A percentile compares a stretch with the other conserved stretches of the same genome.
phyloP scores from a whole-genome alignment of 805 yeast species.

The Saturnispora besseyi region DNA sequence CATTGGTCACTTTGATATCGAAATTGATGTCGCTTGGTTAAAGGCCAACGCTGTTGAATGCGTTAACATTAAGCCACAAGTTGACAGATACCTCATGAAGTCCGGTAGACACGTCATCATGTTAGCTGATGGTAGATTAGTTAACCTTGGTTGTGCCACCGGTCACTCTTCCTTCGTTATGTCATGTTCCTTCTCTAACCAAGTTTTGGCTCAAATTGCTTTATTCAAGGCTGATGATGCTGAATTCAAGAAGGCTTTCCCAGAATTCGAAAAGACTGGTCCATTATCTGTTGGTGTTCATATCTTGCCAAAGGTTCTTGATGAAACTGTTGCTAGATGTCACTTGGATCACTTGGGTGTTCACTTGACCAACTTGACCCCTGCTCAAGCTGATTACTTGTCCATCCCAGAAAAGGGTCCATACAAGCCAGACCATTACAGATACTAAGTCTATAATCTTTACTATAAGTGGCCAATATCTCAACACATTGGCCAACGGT shows the following conservation, averaged over 20 bases:
- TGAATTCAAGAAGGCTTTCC: constrained; percentile 67
- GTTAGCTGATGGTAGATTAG: constrained; percentile 98
- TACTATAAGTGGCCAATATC: neutral
- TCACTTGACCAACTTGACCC: constrained; percentile 65
- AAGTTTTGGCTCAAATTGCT: constrained; percentile 97
- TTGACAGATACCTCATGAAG: constrained; percentile 88
- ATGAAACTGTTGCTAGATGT: constrained; percentile 96
- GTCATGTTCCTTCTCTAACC: constrained; percentile 99
- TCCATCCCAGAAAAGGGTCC: constrained; percentile 92
- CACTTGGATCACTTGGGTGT: constrained; percentile 94
- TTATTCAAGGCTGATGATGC: constrained; percentile 81
- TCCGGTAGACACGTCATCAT: constrained; percentile 90
- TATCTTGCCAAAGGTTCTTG: constrained; percentile 94
- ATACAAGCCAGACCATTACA: constrained; percentile 95
- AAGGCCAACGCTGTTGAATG: constrained; percentile 88
- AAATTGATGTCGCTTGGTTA: constrained; percentile 98
- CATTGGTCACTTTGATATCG: constrained; percentile 99
- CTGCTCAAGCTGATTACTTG: constrained; percentile 87
- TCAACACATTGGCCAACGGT: constrained; percentile 6
- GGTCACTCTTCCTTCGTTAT: constrained; percentile 98
- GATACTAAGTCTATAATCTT: constrained; percentile 52
- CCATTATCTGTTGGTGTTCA: constrained; percentile 89
- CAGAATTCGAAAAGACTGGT: constrained; percentile 90
- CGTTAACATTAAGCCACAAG: constrained; percentile 98
- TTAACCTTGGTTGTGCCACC: constrained; percentile 98